Base-by-base conservation (phyloP, 108 stramenopile species). In the Fragilaria radians region DNA sequence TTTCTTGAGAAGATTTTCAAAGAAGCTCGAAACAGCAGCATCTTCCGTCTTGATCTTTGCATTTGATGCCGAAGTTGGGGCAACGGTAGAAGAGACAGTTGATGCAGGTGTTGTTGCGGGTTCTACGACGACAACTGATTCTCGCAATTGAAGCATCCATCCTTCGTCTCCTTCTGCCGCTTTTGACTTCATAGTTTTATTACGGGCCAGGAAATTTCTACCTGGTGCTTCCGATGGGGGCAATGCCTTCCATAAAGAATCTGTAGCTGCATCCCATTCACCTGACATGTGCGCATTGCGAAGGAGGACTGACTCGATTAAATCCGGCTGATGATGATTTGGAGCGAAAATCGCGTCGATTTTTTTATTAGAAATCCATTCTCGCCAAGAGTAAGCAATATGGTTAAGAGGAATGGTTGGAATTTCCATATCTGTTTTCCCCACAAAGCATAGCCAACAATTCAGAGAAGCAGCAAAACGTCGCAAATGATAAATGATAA, bases 211-310 rank as follows among this genome's bases (percentile, higher is more conserved):
- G 9, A 55, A 28, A 14, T 30, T 21, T 42, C 34, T 33, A 25
- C 28, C 19, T 42, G 17, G 55, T 31, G 7, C 19, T 26, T 23
- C 28, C 31, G 59, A 46, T 9, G 72, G 61, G 5, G 91, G 87
- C 36, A 93, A 56, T 26, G 88, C 88, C 52, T 64, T 70, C 68
- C 70, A 77, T 49, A 93, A 63, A 64, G 71, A 67, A 63, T 87
- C 84, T 51, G 72, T 86, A 48, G 45, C 51, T 22, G 91, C 91
- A 66, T 93, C 87, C 91, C 91, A 93, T 30, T 77, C 68, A 36
- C 91, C 91, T 3, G 88, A 82, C 61, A 80, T 88, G 19, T 79
- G 76, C 30, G 91, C 91, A 60, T 82, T 85, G 21, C 91, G 78
- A 61, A 89, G 62, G 50, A 76, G 63, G 0, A 85, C 83, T 5